Evolutionary conservation across 352 stramenopile species (phyloP).

Genomic region (Pilasporangium apinafurcum): DNA sequence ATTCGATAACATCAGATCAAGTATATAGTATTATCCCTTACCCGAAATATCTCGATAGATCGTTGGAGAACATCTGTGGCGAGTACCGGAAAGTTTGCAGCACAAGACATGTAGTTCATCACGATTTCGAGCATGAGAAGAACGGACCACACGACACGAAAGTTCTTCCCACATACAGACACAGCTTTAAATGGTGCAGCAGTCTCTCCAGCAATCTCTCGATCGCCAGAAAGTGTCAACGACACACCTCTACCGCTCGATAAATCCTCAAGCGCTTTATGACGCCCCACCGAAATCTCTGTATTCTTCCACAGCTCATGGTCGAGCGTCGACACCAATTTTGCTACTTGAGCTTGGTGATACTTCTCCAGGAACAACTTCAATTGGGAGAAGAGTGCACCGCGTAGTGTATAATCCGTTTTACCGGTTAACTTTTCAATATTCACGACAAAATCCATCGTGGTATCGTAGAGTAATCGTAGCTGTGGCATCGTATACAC

Average conservation of each 20-base stretch:
- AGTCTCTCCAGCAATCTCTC: conserved; percentile 53
- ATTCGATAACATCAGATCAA: background rate
- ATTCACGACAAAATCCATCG: conserved; percentile 89
- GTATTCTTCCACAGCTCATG: conserved; percentile 94
- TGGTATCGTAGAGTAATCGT: conserved; percentile 92
- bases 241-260: conserved; percentile 87
- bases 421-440: conserved; percentile 89
- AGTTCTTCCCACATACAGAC: conserved; percentile 89
- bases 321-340: conserved; percentile 92
- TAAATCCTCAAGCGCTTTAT: conserved; percentile 88
- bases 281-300: conserved; percentile 86
- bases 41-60: conserved; percentile 88
- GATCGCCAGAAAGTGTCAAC: conserved; percentile 63
- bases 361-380: conserved; percentile 95
- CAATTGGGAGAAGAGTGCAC: conserved; percentile 90
- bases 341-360: conserved; percentile 89
- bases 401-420: conserved; percentile 90
- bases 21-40: conserved; percentile 12
- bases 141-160: conserved; percentile 94
- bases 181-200: conserved; percentile 73
- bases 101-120: conserved; percentile 93
- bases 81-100: conserved; percentile 91
- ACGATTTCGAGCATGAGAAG: conserved; percentile 94
- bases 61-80: conserved; percentile 93
- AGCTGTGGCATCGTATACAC: conserved; percentile 91